phyloP scores from a whole-genome alignment of 1,284 basidiomycete species.

The Cutaneotrichosporon mucoides region DNA sequence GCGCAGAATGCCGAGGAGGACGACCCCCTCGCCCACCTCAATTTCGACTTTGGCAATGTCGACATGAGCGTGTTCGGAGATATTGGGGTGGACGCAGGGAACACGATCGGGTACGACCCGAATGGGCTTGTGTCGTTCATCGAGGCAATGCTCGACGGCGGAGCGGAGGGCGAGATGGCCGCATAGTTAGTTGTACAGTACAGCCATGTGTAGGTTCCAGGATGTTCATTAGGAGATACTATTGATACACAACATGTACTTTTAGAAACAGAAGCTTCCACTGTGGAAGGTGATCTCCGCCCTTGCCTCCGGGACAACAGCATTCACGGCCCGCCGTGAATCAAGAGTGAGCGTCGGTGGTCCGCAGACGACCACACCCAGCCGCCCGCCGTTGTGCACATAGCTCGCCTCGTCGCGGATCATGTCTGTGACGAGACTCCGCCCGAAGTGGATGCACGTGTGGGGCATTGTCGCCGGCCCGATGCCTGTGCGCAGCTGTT shows the following conservation, averaged over 20 bases:
- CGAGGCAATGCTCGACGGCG: conserved; percentile 5
- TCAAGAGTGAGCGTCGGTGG: background rate
- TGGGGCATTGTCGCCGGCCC: background rate
- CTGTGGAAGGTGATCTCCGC: background rate
- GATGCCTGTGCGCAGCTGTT: background rate
- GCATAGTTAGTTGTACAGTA: background rate
- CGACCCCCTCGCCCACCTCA: conserved; percentile 3
- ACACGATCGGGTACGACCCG: conserved; percentile 4
- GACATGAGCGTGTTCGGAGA: conserved; percentile 5
- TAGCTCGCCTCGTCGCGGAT: background rate
- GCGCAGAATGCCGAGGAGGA: background rate
- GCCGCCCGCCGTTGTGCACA: background rate
- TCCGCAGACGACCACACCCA: background rate
- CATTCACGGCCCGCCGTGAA: background rate
- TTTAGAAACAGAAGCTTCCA: conserved; percentile 2
- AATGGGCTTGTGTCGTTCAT: conserved; percentile 10
- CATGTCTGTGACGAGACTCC: background rate
- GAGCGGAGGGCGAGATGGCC: background rate
- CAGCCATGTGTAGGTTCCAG: no score
- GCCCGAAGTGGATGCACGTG: background rate
- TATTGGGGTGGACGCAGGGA: background rate
- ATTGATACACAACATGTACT: no score
- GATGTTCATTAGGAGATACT: no score
- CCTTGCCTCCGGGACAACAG: background rate
- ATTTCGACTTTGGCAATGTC: conserved; percentile 8